Percentiles rank a stretch among this genome's conserved stretches.
These are phyloP conservation scores for Fusarium transvaalense DNA, from an alignment of 2,329 filamentous ascomycete species.

Conservation along the genomic window DNA sequence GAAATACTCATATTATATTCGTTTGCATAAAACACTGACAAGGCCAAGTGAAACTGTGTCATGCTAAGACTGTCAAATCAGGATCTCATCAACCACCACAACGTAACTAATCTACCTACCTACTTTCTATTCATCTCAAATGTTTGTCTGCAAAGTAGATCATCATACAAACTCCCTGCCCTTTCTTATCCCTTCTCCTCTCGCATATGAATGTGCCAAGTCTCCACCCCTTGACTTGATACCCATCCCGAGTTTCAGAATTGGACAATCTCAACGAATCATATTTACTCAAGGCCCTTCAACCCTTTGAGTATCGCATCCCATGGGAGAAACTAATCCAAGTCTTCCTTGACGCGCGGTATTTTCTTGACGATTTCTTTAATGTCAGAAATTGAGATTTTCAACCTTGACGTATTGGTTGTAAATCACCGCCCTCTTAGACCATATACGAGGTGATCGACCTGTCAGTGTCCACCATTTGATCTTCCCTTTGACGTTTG, in stretches of 20 bases:
- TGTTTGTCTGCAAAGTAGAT: conserved; percentile 11
- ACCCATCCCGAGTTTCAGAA: conserved; percentile 45
- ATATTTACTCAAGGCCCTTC: conserved; percentile 20
- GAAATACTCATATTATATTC: background rate
- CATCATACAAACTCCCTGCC: conserved; percentile 16
- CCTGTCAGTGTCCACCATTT: conserved; percentile 8
- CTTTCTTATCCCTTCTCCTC: background rate
- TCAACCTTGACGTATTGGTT: conserved; percentile 7
- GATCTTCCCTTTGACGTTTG: background rate
- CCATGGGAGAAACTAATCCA: background rate
- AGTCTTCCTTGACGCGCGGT: conserved; percentile 21
- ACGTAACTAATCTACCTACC: too few species aligned
- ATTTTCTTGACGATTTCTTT: conserved; percentile 1
- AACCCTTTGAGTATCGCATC: background rate
- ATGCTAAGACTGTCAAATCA: background rate
- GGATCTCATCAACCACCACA: background rate
- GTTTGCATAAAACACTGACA: conserved; percentile 23
- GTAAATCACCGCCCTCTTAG: conserved; percentile 13
- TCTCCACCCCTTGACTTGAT: conserved; percentile 36
- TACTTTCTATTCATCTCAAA: too few species aligned
- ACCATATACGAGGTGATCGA: conserved; percentile 24
- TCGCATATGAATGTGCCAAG: conserved; percentile 20
- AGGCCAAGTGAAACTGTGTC: conserved; percentile 14
- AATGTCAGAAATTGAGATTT: conserved; percentile 21
- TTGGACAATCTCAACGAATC: conserved; percentile 33